Evolutionary conservation across 805 yeast species (phyloP), one percentile per base, ranked within the genome.

Genomic region (Kuraishia hungarica): DNA sequence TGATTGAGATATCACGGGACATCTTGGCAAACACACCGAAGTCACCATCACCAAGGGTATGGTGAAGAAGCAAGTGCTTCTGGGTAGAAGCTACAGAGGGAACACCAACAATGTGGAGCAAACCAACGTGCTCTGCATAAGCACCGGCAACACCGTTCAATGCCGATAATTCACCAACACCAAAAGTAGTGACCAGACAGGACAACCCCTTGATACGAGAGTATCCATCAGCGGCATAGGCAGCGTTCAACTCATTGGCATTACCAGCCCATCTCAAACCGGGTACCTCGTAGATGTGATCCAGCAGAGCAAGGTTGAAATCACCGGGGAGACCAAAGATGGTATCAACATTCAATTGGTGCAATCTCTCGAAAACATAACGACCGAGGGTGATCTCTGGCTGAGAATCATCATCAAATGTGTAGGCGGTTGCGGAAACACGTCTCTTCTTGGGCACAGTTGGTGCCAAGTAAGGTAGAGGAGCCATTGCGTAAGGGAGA

Each of bases 261-360:
- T 89, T 88, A 65, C 96, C 96, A 53, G 89, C 91, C 96, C 96
- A 89, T 75, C 87, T 80, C 72, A 89, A 67, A 50, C 87, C 89
- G 39, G 80, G 83, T 53, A 86, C 89, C 64, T 84, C 88, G 69
- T 86, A 83, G 64, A 87, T 77, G 67, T 86, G 83, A 67, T 87
- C 92, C 59, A 87, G 73, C 54, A 87, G 72, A 20, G 88, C 73
- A 68, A 85, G 76, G 77, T 86, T 87, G 81, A 86, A 86, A 71
- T 87, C 93, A 64, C 92, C 92, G 58, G 93, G 93, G 55, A 87
- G 80, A 65, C 93, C 93, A 65, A 86, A 87, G 66, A 87, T 76
- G 63, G 92, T 84, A 62, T 80, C 77, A 60, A 86, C 83, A 57
- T 81, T 80, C 54, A 87, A 79, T 70, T 89, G 93, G 70, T 77